Percentiles rank a stretch among this genome's conserved stretches.
Evolutionary conservation across 2,329 filamentous ascomycete species (phyloP).

Genomic region (Colletotrichum sp.): DNA sequence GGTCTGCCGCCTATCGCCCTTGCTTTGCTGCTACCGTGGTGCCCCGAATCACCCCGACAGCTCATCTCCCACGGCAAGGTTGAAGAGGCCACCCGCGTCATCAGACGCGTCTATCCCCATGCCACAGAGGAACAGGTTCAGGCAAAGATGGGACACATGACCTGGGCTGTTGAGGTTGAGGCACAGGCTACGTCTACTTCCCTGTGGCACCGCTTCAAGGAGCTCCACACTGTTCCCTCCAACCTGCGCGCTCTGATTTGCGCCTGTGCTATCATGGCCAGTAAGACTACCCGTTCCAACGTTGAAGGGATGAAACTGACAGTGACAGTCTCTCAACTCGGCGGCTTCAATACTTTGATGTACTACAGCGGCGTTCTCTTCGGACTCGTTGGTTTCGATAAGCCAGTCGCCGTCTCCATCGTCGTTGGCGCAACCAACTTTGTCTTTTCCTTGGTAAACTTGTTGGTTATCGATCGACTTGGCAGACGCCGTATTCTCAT

Average conservation of each 20-base stretch:
- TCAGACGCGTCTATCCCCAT: conserved; percentile 44
- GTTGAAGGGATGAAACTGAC: not conserved
- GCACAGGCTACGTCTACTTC: conserved; percentile 41
- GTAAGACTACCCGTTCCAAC: not conserved
- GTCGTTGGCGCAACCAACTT: conserved; percentile 53
- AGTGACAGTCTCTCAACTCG: conserved; percentile 46
- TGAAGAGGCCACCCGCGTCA: conserved; percentile 43
- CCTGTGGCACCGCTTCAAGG: conserved; percentile 47
- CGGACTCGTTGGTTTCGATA: conserved; percentile 52
- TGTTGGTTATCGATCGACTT: conserved; percentile 49
- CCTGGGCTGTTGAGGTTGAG: conserved; percentile 40
- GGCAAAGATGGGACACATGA: conserved; percentile 49
- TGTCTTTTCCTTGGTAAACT: conserved; percentile 53
- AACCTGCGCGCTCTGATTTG: conserved; percentile 50
- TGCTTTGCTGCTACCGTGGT: conserved; percentile 45
- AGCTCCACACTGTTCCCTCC: conserved; percentile 47
- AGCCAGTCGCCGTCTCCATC: conserved; percentile 51
- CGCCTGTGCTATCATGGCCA: conserved; percentile 56
- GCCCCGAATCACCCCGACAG: conserved; percentile 54
- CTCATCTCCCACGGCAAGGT: conserved; percentile 45
- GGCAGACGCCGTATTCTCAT: conserved; percentile 51
- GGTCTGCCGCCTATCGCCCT: conserved; percentile 51
- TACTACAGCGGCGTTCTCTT: conserved; percentile 36
- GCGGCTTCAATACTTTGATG: conserved; percentile 37
- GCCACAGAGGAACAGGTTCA: conserved; percentile 46